Conservation (phyloP, 2,329 filamentous ascomycete species). For the Neofusicoccum ribis region DNA sequence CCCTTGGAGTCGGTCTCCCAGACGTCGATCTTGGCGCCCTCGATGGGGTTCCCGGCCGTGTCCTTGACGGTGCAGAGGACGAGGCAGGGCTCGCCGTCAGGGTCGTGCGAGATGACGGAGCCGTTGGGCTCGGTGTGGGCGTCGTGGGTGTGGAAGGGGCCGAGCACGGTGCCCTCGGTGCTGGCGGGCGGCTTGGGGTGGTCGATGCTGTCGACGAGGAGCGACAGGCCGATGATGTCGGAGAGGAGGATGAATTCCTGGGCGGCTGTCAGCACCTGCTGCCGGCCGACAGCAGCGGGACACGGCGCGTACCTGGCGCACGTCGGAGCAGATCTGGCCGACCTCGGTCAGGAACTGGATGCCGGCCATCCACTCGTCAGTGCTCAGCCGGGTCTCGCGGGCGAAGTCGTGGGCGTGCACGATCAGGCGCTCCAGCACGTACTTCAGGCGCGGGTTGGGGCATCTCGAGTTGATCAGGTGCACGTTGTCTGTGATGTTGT, state of each 20-base stretch:
- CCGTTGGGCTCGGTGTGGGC: slow-evolving; percentile 61
- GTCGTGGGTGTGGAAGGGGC: slow-evolving; percentile 82
- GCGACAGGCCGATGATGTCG: slow-evolving; percentile 75
- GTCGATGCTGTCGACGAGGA: slow-evolving; percentile 80
- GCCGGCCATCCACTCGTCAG: slow-evolving; percentile 75
- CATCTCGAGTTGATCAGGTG: slow-evolving; percentile 73
- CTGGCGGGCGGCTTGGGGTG: slow-evolving; percentile 71
- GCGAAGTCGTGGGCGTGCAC: slow-evolving; percentile 81
- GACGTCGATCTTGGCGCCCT: slow-evolving; percentile 71
- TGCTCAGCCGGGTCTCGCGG: slow-evolving; percentile 73
- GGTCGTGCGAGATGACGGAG: slow-evolving; percentile 65
- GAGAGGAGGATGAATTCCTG: slow-evolving; percentile 82
- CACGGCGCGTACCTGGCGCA: slow-evolving; percentile 49
- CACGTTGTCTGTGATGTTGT: slow-evolving; percentile 79
- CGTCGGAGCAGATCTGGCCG: slow-evolving; percentile 72
- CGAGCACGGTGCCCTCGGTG: slow-evolving; percentile 79
- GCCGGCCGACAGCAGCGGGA: no score
- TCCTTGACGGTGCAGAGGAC: slow-evolving; percentile 73
- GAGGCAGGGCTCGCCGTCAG: slow-evolving; percentile 67
- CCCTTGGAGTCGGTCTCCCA: slow-evolving; percentile 85
- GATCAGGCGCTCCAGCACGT: slow-evolving; percentile 71
- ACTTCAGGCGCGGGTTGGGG: slow-evolving; percentile 64
- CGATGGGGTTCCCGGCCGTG: slow-evolving; percentile 61
- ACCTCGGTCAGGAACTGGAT: slow-evolving; percentile 70
- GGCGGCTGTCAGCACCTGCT: no score